Evolutionary conservation across 345 rosid genomes (phyloP).

Genomic region (Luvunga scandens): DNA sequence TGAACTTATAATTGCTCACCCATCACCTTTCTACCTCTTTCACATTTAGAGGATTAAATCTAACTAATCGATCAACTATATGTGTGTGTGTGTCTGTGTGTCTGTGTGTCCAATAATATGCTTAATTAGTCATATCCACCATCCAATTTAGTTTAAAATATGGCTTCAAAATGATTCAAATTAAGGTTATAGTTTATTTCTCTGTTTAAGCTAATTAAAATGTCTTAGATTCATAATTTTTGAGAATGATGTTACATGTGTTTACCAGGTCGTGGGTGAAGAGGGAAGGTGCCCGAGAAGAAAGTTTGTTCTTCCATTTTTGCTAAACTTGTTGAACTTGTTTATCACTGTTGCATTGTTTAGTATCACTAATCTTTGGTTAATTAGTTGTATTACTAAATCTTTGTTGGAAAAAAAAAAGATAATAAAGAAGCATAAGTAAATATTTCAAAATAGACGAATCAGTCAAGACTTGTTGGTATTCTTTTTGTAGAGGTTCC

Average conservation of each 20-base stretch:
- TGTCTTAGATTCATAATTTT: neutral
- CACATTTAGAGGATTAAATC: too few species aligned
- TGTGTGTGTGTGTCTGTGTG: too few species aligned
- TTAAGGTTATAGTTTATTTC: neutral
- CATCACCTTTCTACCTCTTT: neutral
- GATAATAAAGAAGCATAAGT: too few species aligned
- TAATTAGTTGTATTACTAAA: too few species aligned
- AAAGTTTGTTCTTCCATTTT: neutral
- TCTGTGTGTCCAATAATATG: too few species aligned
- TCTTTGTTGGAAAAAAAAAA: too few species aligned
- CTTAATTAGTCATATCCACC: neutral
- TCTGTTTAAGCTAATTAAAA: neutral
- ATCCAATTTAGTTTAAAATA: neutral
- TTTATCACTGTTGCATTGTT: too few species aligned
- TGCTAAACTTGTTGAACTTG: too few species aligned
- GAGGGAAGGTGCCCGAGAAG: neutral
- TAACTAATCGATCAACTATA: neutral
- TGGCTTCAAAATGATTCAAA: neutral
- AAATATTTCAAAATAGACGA: too few species aligned
- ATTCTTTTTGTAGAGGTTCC: too few species aligned
- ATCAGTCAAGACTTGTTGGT: too few species aligned
- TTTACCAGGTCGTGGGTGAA: neutral
- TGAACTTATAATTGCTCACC: neutral
- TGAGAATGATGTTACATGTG: neutral
- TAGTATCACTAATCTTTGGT: too few species aligned